A percentile compares a stretch with the other conserved stretches of the same genome.
phyloP scores from a whole-genome alignment of 176 grass and related monocot genomes.

The Otatea glauca region DNA sequence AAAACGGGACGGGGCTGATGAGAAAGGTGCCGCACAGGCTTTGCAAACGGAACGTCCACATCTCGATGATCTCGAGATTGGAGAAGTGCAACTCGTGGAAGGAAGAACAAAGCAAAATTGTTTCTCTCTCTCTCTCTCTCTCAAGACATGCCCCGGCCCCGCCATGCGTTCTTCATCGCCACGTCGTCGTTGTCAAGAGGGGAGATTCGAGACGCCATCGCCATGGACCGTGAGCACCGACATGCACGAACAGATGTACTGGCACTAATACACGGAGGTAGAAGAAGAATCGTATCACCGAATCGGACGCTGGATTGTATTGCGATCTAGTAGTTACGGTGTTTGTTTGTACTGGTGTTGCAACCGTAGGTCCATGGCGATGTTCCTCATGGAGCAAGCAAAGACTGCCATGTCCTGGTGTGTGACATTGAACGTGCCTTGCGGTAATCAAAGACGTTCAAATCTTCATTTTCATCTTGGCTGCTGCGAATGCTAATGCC shows the following conservation, averaged over 20 bases:
- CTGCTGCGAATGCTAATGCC: no score
- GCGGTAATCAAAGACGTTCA: no score
- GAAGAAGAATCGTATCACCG: no score
- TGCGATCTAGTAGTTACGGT: no score
- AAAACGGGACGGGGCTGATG: not conserved
- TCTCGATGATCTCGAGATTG: not conserved
- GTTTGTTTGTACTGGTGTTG: no score
- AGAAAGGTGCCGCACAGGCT: not conserved
- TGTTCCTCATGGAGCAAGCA: not conserved
- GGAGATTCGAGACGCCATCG: not conserved
- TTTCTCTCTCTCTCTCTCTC: not conserved
- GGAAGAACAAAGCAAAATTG: not conserved
- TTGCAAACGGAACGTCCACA: constrained; percentile 2
- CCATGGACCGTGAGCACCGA: not conserved
- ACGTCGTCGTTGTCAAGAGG: not conserved
- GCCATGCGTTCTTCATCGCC: not conserved
- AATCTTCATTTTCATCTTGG: no score
- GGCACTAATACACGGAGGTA: no score
- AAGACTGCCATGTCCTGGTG: no score
- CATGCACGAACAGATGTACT: not conserved
- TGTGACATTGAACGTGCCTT: no score
- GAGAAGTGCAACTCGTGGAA: not conserved
- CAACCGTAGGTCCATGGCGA: not conserved
- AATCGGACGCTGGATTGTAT: no score
- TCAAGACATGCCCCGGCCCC: not conserved